Evolutionary conservation across 495 filamentous ascomycete species (phyloP), one percentile per base, ranked within the genome.

Genomic region (Oidiodendron maius): DNA sequence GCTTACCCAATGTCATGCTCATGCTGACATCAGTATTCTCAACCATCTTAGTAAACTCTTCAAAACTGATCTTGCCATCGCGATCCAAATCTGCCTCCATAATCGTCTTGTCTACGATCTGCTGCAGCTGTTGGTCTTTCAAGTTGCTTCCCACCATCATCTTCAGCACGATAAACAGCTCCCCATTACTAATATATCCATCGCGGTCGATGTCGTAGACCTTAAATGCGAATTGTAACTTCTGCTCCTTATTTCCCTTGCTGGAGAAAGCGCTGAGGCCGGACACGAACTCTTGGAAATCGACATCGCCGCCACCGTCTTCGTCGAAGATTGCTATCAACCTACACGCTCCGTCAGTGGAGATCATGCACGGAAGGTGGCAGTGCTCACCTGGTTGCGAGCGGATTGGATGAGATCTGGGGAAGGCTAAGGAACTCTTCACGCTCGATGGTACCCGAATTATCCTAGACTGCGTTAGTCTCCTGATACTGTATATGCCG

Each of bases 71-170:
- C 76, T 95, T 95, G 55, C 93, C 93, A 69, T 99, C 93, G 35
- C 80, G 77, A 67, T 99, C 94, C 60, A 86, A 78, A 66, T 99
- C 93, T 37, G 93, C 94, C 71, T 99, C 93, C 93, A 97, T 97
- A 62, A 99, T 99, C 44, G 93, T 99, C 80, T 99, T 99, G 71
- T 99, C 93, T 51, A 99, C 93, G 55, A 89, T 89, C 74, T 91
- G 93, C 69, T 99, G 93, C 68, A 99, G 71, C 70, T 99, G 93
- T 69, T 95, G 84, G 64, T 99, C 94, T 78, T 99, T 99, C 61
- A 99, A 70, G 70, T 99, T 99, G 71, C 89, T 96, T 38, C 93
- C 93, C 52, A 99, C 93, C 93, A 99, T 99, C 93, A 99, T 99
- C 82, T 99, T 99, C 55, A 99, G 74, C 60, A 99, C 93, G 62